Percentiles rank a stretch among this genome's conserved stretches.
Conservation (phyloP, 805 yeast genomes). For the Starmerella geochares region DNA sequence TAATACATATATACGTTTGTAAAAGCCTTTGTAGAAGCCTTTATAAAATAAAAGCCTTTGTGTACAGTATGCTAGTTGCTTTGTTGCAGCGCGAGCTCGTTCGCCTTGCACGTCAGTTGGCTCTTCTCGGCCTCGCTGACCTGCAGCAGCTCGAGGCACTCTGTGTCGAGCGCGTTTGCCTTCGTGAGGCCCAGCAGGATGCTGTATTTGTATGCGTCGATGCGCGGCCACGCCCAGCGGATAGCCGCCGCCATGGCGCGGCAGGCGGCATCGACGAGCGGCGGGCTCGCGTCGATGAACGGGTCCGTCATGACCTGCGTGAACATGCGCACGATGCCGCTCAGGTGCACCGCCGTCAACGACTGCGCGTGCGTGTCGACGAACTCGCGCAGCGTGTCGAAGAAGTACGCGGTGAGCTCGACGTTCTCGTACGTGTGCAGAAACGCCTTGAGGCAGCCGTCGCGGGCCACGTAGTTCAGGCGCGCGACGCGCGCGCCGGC, state of each 20-base stretch:
- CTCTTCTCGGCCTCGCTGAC: slow-evolving; percentile 7
- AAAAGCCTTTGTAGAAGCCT: too few species aligned
- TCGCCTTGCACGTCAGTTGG: neutral
- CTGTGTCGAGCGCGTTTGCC: slow-evolving; percentile 18
- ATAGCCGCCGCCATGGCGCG: slow-evolving; percentile 17
- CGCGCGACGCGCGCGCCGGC: neutral
- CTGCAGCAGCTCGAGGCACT: slow-evolving; percentile 12
- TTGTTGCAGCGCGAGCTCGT: too few species aligned
- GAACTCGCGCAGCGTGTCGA: slow-evolving; percentile 16
- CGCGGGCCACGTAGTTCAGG: slow-evolving; percentile 24
- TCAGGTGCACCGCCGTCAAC: slow-evolving; percentile 25
- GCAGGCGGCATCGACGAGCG: slow-evolving; percentile 19
- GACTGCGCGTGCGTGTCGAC: slow-evolving; percentile 17
- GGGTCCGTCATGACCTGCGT: slow-evolving; percentile 29
- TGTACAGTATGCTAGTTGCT: too few species aligned
- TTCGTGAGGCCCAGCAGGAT: slow-evolving; percentile 25
- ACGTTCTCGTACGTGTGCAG: slow-evolving; percentile 24
- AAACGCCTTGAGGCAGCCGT: slow-evolving; percentile 27
- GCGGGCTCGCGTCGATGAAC: slow-evolving; percentile 23
- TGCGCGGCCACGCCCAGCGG: slow-evolving; percentile 25
- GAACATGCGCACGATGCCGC: slow-evolving; percentile 22
- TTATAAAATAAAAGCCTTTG: too few species aligned
- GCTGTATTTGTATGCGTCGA: slow-evolving; percentile 26
- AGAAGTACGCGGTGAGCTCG: slow-evolving; percentile 18
- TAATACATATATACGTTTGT: neutral